phyloP scores from a whole-genome alignment of 208 protist genomes.

The Trypanosomatidae sp. region DNA sequence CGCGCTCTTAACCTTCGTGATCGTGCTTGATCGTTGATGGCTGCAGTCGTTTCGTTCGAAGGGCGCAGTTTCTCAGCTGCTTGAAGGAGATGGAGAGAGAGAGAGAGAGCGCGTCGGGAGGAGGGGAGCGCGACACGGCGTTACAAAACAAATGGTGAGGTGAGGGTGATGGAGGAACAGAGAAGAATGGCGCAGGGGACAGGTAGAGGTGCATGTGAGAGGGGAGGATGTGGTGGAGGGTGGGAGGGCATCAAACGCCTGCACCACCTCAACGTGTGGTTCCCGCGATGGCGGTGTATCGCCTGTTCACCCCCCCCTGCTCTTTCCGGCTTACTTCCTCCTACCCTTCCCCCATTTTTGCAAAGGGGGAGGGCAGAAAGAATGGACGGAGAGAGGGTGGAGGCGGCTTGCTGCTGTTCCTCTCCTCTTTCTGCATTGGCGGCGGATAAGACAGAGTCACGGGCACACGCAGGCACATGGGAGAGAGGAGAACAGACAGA shows the following conservation, averaged over 20 bases:
- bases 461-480: neutral
- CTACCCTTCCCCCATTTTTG: neutral
- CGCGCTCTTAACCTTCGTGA: neutral
- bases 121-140: neutral
- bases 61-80: neutral
- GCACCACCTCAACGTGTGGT: neutral
- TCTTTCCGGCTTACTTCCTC: neutral
- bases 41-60: neutral
- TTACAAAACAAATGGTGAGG: neutral
- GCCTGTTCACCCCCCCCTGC: neutral
- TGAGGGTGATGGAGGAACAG: neutral
- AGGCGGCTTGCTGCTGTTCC: neutral
- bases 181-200: neutral
- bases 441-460: neutral
- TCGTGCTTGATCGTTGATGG: neutral
- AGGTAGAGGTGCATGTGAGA: neutral
- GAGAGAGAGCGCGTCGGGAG: slow-evolving; percentile 2
- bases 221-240: neutral
- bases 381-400: neutral
- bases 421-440: neutral
- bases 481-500: neutral
- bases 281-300: neutral
- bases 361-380: neutral
- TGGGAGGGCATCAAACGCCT: neutral
- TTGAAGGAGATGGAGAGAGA: neutral